Conservation (phyloP, 805 yeast genomes). For the Candida koratica region DNA sequence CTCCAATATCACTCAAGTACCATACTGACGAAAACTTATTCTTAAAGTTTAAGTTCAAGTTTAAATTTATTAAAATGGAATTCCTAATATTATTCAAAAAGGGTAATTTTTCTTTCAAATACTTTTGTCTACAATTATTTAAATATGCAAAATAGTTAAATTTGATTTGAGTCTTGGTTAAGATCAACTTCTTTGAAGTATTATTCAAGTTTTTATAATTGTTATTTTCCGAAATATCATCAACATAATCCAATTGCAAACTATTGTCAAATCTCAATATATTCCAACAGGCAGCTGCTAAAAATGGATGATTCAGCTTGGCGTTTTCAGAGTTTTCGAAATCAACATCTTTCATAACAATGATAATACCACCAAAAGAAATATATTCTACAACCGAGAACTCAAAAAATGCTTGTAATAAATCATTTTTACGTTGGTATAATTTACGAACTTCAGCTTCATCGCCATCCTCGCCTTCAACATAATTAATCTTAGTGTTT, state of each 20-base stretch:
- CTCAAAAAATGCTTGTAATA: conserved; percentile 50
- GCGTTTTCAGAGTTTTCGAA: conserved; percentile 27
- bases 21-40: conserved; percentile 39
- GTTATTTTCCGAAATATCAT: conserved; percentile 5
- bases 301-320: conserved; percentile 36
- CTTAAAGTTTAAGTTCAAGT: conserved; percentile 23
- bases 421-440: conserved; percentile 23
- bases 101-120: conserved; percentile 48
- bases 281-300: conserved; percentile 53
- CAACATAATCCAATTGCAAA: conserved; percentile 13
- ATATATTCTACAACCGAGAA: conserved; percentile 50
- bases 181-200: neutral
- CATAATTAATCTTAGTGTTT: conserved; percentile 37
- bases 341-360: conserved; percentile 46
- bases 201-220: conserved; percentile 5
- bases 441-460: conserved; percentile 29
- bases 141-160: conserved; percentile 32
- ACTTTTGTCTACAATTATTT: conserved; percentile 45
- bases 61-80: conserved; percentile 39
- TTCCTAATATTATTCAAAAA: conserved; percentile 42
- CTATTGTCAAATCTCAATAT: conserved; percentile 18
- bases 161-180: conserved; percentile 20
- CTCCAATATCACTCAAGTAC: conserved; percentile 59
- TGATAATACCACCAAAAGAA: conserved; percentile 47
- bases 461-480: conserved; percentile 9